Conservation (phyloP, 2,329 filamentous ascomycete species). For the Phialocephala subalpina region DNA sequence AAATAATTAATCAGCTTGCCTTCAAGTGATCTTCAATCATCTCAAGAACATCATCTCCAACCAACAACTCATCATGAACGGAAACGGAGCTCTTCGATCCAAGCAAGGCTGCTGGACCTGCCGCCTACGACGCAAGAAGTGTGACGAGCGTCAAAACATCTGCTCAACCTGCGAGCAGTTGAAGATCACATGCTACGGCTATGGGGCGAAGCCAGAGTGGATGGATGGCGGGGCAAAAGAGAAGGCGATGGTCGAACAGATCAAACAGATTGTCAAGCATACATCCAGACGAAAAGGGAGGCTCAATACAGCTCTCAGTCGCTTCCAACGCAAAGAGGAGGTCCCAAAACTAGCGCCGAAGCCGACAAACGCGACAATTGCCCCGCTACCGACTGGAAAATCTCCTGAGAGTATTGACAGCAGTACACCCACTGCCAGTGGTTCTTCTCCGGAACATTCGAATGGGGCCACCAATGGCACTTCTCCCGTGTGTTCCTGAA, state of each 20-base stretch:
- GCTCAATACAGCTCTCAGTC: neutral
- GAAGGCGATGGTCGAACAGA: conserved; percentile 57
- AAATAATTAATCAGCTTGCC: neutral
- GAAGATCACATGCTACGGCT: conserved; percentile 64
- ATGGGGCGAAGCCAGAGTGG: conserved; percentile 47
- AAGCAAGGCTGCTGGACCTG: conserved; percentile 68
- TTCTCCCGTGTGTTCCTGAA: conserved; percentile 13
- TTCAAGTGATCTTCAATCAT: neutral
- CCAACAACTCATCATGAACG: conserved; percentile 28
- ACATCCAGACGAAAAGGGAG: conserved; percentile 53
- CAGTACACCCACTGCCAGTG: neutral
- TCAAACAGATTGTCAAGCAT: conserved; percentile 61
- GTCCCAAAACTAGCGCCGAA: conserved; percentile 32
- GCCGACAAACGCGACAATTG: conserved; percentile 11
- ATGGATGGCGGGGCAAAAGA: conserved; percentile 49
- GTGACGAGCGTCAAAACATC: conserved; percentile 66
- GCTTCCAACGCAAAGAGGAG: conserved; percentile 16
- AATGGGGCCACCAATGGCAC: neutral
- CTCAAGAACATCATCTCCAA: neutral
- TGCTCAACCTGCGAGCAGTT: conserved; percentile 68
- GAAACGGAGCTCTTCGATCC: conserved; percentile 30
- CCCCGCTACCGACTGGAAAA: neutral
- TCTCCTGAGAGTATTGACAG: neutral
- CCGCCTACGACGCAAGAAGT: conserved; percentile 71
- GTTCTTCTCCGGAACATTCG: neutral